phyloP scores from a whole-genome alignment of 306 rosid species.

The Aeschynomene evenia region DNA sequence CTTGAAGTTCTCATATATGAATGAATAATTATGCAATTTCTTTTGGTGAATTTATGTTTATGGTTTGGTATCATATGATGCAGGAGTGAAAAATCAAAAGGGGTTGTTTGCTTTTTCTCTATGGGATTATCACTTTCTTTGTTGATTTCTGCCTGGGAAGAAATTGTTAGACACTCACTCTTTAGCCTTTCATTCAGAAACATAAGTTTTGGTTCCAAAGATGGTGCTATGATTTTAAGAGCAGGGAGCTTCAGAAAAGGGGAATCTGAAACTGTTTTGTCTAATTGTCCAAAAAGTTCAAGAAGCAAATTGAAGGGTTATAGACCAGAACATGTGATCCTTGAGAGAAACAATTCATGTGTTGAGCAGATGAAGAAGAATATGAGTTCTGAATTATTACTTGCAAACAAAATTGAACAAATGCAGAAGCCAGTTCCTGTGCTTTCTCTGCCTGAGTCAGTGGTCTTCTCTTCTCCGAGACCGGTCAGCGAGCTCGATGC shows the following conservation, averaged over 20 bases:
- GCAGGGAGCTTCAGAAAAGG: constrained; percentile 58
- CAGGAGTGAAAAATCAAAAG: constrained; percentile 14
- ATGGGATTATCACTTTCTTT: constrained; percentile 74
- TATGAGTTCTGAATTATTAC: constrained; percentile 23
- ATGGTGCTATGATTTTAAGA: constrained; percentile 44
- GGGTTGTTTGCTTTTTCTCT: neutral
- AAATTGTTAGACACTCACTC: constrained; percentile 39
- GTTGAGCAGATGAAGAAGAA: constrained; percentile 25
- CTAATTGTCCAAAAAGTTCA: constrained; percentile 32
- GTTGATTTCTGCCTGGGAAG: constrained; percentile 55
- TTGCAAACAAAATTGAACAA: constrained; percentile 8
- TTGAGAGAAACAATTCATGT: constrained; percentile 47
- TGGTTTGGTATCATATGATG: neutral
- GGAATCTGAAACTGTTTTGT: constrained; percentile 39
- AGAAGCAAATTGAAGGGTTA: constrained; percentile 46
- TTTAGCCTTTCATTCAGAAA: constrained; percentile 34
- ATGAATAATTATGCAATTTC: neutral
- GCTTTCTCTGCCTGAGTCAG: constrained; percentile 62
- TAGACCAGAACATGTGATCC: constrained; percentile 60
- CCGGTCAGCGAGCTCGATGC: constrained; percentile 80
- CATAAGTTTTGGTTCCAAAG: constrained; percentile 41
- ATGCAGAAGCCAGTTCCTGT: constrained; percentile 54
- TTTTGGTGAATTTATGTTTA: neutral
- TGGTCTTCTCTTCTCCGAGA: constrained; percentile 60
- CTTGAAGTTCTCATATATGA: neutral